These are phyloP conservation scores for Rhodofomes roseus DNA, from an alignment of 1,284 basidiomycete genomes.

Conservation along the genomic window DNA sequence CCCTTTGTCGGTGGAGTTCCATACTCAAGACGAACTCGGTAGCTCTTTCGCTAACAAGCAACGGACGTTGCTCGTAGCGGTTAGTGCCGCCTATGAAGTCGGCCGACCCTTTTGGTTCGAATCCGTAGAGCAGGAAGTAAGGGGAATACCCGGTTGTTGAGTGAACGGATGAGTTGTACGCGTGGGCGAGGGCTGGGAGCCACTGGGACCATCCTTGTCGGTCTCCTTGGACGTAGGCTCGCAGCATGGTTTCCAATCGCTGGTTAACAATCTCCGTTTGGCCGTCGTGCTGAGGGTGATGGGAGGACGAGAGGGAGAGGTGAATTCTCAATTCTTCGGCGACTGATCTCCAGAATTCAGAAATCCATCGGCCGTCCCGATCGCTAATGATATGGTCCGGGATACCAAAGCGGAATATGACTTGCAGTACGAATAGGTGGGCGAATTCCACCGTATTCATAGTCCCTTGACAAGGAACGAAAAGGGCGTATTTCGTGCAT, in stretches of 20 bases:
- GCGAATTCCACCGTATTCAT: too few species aligned
- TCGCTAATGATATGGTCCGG: conserved; percentile 16
- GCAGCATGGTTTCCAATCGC: conserved; percentile 13
- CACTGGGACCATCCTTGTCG: not conserved
- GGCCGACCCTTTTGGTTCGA: not conserved
- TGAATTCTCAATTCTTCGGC: too few species aligned
- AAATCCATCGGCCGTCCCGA: conserved; percentile 13
- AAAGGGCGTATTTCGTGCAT: conserved; percentile 38
- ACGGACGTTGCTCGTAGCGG: too few species aligned
- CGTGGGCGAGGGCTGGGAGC: not conserved
- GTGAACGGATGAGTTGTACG: too few species aligned
- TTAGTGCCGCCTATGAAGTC: not conserved
- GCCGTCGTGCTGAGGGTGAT: conserved; percentile 21
- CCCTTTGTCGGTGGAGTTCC: too few species aligned
- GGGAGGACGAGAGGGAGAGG: conserved; percentile 10
- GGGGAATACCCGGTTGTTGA: not conserved
- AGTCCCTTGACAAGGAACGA: too few species aligned
- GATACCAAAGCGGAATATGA: conserved; percentile 12
- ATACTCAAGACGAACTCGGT: too few species aligned
- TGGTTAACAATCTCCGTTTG: conserved; percentile 19
- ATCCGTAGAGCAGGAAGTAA: not conserved
- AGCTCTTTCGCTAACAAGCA: too few species aligned
- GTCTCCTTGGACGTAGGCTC: conserved; percentile 6
- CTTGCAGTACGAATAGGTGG: conserved; percentile 20
- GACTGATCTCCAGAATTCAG: conserved; percentile 12